Conservation (phyloP, 768 basidiomycete species). For the Lactifluus subvellereus region DNA sequence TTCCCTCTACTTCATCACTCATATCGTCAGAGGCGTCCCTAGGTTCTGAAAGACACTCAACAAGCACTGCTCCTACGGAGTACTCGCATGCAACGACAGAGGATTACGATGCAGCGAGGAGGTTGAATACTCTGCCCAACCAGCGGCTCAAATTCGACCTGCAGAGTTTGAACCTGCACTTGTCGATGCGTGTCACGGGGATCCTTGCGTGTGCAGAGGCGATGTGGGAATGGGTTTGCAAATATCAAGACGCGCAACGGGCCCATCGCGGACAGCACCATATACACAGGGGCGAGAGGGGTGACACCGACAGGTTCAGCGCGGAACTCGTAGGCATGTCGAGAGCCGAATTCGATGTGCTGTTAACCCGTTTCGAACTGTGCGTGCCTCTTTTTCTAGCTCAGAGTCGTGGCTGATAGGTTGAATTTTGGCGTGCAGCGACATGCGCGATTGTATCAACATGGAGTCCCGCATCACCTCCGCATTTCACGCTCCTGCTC, state of each 20-base stretch:
- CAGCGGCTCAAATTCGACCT: constrained; percentile 49
- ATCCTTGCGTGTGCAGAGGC: constrained; percentile 65
- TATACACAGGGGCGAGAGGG: constrained; percentile 1
- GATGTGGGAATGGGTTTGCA: constrained; percentile 74
- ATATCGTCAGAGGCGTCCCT: neutral
- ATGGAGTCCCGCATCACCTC: constrained; percentile 42
- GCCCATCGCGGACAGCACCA: constrained; percentile 1
- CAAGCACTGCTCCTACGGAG: neutral
- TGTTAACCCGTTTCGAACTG: constrained; percentile 56
- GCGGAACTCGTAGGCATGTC: constrained; percentile 43
- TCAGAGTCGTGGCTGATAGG: neutral
- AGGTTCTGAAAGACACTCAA: neutral
- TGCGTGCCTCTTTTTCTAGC: constrained; percentile 34
- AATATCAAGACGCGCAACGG: constrained; percentile 37
- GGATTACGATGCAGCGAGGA: neutral
- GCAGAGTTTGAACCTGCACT: constrained; percentile 54
- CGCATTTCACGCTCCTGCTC: constrained; percentile 44
- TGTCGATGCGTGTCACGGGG: constrained; percentile 55
- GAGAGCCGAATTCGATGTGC: constrained; percentile 55
- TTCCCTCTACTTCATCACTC: neutral
- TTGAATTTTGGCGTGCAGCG: constrained; percentile 35
- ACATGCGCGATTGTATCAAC: constrained; percentile 57
- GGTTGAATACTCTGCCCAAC: constrained; percentile 45
- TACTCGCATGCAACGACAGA: neutral
- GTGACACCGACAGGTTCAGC: constrained; percentile 1